phyloP scores from a whole-genome alignment of 1,139 yeast genomes.

The Saccharomyces hybrid region DNA sequence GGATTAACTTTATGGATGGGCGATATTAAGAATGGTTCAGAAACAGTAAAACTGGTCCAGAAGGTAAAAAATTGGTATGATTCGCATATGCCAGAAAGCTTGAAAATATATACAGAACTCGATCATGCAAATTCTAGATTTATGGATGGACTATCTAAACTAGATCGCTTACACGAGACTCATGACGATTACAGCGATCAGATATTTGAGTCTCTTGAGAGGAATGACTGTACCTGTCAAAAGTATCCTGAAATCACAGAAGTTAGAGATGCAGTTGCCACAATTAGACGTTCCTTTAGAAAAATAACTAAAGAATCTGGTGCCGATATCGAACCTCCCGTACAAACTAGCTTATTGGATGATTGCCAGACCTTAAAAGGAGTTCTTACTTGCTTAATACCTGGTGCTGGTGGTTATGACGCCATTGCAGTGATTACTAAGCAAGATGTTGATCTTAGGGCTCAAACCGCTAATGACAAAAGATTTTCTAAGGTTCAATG shows the following conservation, averaged over 20 bases:
- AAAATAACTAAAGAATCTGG: conserved; percentile 56
- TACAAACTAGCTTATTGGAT: conserved; percentile 69
- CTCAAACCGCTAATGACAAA: conserved; percentile 28
- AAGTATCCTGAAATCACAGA: conserved; percentile 16
- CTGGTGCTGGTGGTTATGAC: conserved; percentile 98
- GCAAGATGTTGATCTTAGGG: conserved; percentile 38
- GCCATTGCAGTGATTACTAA: conserved; percentile 71
- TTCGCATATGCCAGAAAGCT: conserved; percentile 44
- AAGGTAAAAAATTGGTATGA: conserved; percentile 67
- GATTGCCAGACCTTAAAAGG: conserved; percentile 53
- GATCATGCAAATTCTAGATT: conserved; percentile 52
- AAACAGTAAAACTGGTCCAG: conserved; percentile 83
- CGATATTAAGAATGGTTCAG: conserved; percentile 86
- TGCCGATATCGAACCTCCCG: conserved; percentile 81
- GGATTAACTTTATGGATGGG: conserved; percentile 77
- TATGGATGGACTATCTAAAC: conserved; percentile 40
- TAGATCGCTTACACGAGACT: conserved; percentile 33
- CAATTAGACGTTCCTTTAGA: conserved; percentile 50
- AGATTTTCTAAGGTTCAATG: conserved; percentile 46
- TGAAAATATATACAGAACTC: conserved; percentile 46
- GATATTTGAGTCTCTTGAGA: not conserved
- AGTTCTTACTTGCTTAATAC: conserved; percentile 88
- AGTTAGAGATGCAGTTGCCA: conserved; percentile 36
- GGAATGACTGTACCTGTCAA: conserved; percentile 17
- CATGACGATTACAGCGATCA: not conserved